These are phyloP conservation scores for Yamadazyma dushanensis DNA, from an alignment of 1,139 yeast species.

Conservation along the genomic window DNA sequence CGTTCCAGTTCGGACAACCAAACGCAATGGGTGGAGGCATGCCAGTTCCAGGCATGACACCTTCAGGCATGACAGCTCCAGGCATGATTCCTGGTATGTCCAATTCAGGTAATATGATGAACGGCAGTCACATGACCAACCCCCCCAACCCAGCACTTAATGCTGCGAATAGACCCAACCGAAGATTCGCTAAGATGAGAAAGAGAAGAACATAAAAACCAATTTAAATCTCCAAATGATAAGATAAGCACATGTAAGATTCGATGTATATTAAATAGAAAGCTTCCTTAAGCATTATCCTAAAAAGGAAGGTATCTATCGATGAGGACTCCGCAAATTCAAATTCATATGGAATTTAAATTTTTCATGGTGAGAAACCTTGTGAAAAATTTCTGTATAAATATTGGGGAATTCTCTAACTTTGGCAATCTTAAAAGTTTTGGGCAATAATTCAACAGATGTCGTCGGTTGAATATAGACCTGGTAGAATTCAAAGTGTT, in stretches of 20 bases:
- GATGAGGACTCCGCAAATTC: slow-evolving; percentile 9
- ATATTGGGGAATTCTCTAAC: neutral
- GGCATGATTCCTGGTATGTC: neutral
- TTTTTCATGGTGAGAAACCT: neutral
- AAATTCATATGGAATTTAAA: slow-evolving; percentile 12
- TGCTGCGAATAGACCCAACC: slow-evolving; percentile 20
- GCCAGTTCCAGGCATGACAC: too few species aligned
- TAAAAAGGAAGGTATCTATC: too few species aligned
- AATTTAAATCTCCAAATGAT: too few species aligned
- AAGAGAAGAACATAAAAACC: slow-evolving; percentile 23
- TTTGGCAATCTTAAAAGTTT: neutral
- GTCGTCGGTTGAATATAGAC: slow-evolving; percentile 22
- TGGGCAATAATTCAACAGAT: neutral
- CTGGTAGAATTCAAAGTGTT: slow-evolving; percentile 44
- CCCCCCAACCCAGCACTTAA: slow-evolving; percentile 2
- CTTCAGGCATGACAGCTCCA: too few species aligned
- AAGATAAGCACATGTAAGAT: too few species aligned
- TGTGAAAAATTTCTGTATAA: slow-evolving; percentile 2
- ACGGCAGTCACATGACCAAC: slow-evolving; percentile 1
- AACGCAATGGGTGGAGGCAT: neutral
- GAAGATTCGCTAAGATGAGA: slow-evolving; percentile 32
- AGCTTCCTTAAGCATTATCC: too few species aligned
- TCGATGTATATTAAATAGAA: too few species aligned
- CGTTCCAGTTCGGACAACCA: neutral
- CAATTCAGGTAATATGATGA: neutral